phyloP scores from a whole-genome alignment of 2,329 filamentous ascomycete genomes.

The Pseudopyricularia javanii region DNA sequence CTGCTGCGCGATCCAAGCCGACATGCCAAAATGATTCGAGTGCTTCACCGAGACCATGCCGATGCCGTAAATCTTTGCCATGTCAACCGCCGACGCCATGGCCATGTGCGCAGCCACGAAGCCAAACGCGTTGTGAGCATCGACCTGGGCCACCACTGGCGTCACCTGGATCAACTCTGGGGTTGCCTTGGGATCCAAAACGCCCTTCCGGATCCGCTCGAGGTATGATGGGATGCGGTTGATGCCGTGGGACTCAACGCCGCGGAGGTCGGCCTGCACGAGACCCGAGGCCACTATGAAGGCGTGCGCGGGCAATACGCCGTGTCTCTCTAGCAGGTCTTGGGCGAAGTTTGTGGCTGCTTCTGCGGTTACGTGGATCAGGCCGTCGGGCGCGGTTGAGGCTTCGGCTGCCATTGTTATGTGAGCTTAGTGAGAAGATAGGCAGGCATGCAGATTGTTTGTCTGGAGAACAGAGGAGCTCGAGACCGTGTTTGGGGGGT shows the following conservation, averaged over 20 bases:
- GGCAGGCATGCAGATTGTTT: no score
- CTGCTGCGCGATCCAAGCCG: constrained; percentile 67
- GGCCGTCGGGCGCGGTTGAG: background rate
- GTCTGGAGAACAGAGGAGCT: no score
- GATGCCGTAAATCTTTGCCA: constrained; percentile 54
- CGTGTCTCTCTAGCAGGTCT: constrained; percentile 5
- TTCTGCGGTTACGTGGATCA: background rate
- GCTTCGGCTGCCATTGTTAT: constrained; percentile 1
- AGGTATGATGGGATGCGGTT: constrained; percentile 12
- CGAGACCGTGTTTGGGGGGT: no score
- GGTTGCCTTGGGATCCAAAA: constrained; percentile 9
- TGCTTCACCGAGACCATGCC: constrained; percentile 66
- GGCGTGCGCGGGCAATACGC: constrained; percentile 11
- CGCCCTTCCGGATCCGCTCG: constrained; percentile 10
- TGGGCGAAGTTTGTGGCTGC: constrained; percentile 1
- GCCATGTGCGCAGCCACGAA: constrained; percentile 13
- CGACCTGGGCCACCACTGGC: constrained; percentile 14
- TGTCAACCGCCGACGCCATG: constrained; percentile 57
- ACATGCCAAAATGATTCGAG: constrained; percentile 78
- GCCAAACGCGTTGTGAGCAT: constrained; percentile 16
- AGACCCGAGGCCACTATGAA: constrained; percentile 9
- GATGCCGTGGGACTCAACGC: constrained; percentile 15
- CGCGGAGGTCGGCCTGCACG: constrained; percentile 13
- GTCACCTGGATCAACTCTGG: constrained; percentile 10
- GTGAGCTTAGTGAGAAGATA: background rate